phyloP scores from a whole-genome alignment of 2,329 filamentous ascomycete species.

The Pezicula neosporulosa region DNA sequence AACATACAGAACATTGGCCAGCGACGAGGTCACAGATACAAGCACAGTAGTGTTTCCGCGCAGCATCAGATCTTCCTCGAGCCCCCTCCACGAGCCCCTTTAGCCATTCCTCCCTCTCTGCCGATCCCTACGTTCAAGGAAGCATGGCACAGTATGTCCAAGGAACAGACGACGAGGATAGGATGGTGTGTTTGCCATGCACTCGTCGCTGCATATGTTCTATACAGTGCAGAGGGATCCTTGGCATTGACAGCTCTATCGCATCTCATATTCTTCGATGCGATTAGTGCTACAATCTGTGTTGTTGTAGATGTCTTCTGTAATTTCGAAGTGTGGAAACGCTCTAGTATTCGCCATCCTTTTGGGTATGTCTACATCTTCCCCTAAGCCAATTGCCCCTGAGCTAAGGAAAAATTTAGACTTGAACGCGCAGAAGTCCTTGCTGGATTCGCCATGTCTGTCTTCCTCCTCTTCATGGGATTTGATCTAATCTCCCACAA shows the following conservation, averaged over 20 bases:
- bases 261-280: conserved; percentile 93
- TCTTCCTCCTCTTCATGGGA: conserved; percentile 95
- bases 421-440: conserved; percentile 91
- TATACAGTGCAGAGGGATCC: conserved; percentile 81
- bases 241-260: conserved; percentile 89
- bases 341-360: conserved; percentile 87
- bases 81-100: conserved; percentile 77
- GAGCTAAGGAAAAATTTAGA: conserved; percentile 28
- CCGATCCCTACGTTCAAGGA: conserved; percentile 88
- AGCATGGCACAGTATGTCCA: conserved; percentile 85
- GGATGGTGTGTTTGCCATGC: conserved; percentile 91
- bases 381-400: neutral
- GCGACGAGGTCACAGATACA: conserved; percentile 93
- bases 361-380: conserved; percentile 53
- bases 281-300: conserved; percentile 85
- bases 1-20: conserved; percentile 74
- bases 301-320: conserved; percentile 88
- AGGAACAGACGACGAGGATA: conserved; percentile 76
- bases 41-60: conserved; percentile 86
- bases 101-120: conserved; percentile 85
- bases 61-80: conserved; percentile 95
- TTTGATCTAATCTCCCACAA: conserved; percentile 94
- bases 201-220: conserved; percentile 75
- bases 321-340: conserved; percentile 97
- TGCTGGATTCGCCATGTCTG: conserved; percentile 91